Base-by-base conservation (phyloP, 805 yeast species). In the Saturnispora kantuleensis region DNA sequence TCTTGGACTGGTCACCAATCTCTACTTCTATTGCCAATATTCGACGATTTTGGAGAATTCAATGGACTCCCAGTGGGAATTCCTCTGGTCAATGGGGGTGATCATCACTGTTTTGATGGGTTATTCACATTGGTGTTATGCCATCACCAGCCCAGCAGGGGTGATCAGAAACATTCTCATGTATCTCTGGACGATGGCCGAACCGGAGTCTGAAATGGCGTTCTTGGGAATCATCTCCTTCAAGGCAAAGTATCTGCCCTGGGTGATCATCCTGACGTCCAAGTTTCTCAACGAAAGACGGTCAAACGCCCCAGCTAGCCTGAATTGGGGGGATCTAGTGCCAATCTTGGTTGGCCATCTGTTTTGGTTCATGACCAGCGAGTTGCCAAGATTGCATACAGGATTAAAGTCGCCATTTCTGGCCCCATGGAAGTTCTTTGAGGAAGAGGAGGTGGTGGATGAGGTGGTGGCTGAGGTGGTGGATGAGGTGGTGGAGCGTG, bases 171-270 rank as follows among this genome's bases (percentile, higher is more conserved):
- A 61, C 28, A 53, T 61, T 6, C 48, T 76, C 36, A 53, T 68
- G 8, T 76, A 71, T 50, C 57, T 76, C 28, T 68, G 76, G 69
- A 65, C 77, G 3, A 62, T 76, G 28, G 65, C 69, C 15, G 64
- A 68, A 46, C 74, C 76, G 3, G 64, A 65, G 31, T 59, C 62
- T 12, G 60, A 62, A 31, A 51, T 74, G 15, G 52, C 65, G 5
- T 48, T 73, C 29, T 51, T 73, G 47, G 71, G 76, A 6, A 39
- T 76, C 5, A 50, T 42, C 16, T 4, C 26, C n/a, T 36, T 42
- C 8, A 31, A 37, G n/a, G 39, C 38, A 5, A 42, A 31, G 28
- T 71, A 73, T 50, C 47, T 69, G 17, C 77, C 77, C 2, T 64
- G 69, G 60, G 58, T 67, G 28, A 55, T 58, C 13, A 49, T 64